A percentile compares a stretch with the other conserved stretches of the same genome.
Evolutionary conservation across 192 early-diverging fungal species (phyloP).

Genomic region (Chytriomyces sp.): DNA sequence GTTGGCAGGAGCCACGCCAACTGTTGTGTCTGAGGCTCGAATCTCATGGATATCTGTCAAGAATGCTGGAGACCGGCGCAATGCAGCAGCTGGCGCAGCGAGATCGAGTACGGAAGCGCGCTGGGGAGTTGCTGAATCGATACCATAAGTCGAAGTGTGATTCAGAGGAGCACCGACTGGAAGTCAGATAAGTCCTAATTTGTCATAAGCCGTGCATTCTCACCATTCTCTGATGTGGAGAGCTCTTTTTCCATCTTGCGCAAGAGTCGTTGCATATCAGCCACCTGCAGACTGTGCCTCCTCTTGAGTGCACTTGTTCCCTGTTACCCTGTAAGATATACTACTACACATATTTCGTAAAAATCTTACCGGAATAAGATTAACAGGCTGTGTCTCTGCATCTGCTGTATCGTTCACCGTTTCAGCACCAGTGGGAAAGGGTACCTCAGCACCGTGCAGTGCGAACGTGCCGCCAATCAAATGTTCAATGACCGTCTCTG

Average conservation of each 20-base stretch:
- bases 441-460: constrained; percentile 26
- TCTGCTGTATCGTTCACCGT: background rate
- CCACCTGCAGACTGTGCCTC: constrained; percentile 32
- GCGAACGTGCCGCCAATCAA: constrained; percentile 28
- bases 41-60: too few relatives aligned
- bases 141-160: too few relatives aligned
- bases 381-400: background rate
- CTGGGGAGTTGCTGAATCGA: too few relatives aligned
- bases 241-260: constrained; percentile 19
- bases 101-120: too few relatives aligned
- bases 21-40: too few relatives aligned
- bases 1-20: too few relatives aligned
- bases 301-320: background rate
- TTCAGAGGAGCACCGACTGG: too few relatives aligned
- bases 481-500: constrained; percentile 28
- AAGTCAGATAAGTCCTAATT: too few relatives aligned
- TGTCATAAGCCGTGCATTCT: too few relatives aligned
- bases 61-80: too few relatives aligned
- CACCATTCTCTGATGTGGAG: too few relatives aligned
- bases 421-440: constrained; percentile 22
- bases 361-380: background rate
- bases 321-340: background rate
- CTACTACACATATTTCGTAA: constrained; percentile 7
- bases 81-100: too few relatives aligned
- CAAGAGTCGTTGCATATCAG: constrained; percentile 32